Percentiles rank a stretch among this genome's conserved stretches.
phyloP scores from a whole-genome alignment of 129 eudicot species.

The Flaveria brownii region DNA sequence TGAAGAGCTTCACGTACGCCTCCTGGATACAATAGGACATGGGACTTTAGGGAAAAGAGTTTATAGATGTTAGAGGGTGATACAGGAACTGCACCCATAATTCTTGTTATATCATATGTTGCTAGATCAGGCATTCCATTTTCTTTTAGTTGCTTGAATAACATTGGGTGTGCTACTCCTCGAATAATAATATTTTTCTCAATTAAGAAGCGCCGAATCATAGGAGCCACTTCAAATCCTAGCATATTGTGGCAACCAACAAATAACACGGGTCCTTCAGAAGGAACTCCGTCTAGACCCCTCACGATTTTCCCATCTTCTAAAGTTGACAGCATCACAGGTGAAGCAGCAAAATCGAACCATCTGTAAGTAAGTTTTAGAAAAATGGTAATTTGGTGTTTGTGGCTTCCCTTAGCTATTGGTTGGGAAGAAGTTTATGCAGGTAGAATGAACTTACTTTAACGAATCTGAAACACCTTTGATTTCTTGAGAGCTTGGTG shows the following conservation, averaged over 20 bases:
- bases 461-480: conserved; percentile 32
- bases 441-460: conserved; percentile 37
- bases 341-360: conserved; percentile 50
- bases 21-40: conserved; percentile 77
- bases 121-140: conserved; percentile 55
- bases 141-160: conserved; percentile 49
- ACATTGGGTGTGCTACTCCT: conserved; percentile 82
- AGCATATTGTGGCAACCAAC: conserved; percentile 86
- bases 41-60: conserved; percentile 58
- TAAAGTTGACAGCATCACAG: conserved; percentile 73
- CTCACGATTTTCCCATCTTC: conserved; percentile 65
- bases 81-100: conserved; percentile 88
- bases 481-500: conserved; percentile 59
- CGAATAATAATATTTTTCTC: conserved; percentile 57
- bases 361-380: conserved; percentile 38
- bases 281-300: conserved; percentile 70
- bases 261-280: conserved; percentile 72
- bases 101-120: conserved; percentile 46
- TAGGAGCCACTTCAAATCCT: conserved; percentile 65
- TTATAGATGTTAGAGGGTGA: conserved; percentile 65
- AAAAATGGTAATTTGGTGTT: conserved; percentile 12
- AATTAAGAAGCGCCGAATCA: conserved; percentile 45
- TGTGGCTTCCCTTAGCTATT: not conserved
- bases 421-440: not conserved
- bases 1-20: conserved; percentile 94